These are phyloP conservation scores for Drechmeria coniospora DNA, from an alignment of 2,329 filamentous ascomycete genomes.

Conservation along the genomic window DNA sequence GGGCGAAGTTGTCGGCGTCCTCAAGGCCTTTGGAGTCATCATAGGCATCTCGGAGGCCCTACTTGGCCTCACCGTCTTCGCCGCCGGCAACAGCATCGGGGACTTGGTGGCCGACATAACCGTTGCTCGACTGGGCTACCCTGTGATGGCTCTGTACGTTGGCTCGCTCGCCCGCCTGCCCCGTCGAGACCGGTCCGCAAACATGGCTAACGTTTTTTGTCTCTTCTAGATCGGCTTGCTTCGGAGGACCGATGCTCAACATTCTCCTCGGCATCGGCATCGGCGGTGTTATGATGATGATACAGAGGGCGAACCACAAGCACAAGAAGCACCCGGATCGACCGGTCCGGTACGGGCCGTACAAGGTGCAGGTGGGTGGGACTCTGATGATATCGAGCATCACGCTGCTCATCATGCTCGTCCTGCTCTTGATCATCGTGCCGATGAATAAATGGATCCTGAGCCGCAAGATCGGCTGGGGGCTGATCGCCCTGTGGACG, in stretches of 20 bases:
- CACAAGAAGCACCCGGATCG: conserved; percentile 52
- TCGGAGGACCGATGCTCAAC: conserved; percentile 97
- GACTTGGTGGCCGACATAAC: conserved; percentile 93
- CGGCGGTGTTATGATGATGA: conserved; percentile 75
- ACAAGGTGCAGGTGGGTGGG: conserved; percentile 69
- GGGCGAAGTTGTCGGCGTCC: conserved; percentile 83
- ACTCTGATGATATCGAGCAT: conserved; percentile 74
- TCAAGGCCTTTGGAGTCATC: conserved; percentile 87
- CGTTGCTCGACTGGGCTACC: conserved; percentile 81
- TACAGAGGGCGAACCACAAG: conserved; percentile 49
- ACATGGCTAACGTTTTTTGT: conserved; percentile 1
- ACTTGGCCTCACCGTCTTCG: conserved; percentile 87
- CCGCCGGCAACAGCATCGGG: conserved; percentile 86
- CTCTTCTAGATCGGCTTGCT: conserved; percentile 58
- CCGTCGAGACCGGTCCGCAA: too few species aligned
- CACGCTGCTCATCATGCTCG: conserved; percentile 67
- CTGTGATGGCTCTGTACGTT: conserved; percentile 74
- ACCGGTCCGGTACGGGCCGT: conserved; percentile 55
- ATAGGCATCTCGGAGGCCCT: conserved; percentile 89
- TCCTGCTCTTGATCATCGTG: conserved; percentile 64
- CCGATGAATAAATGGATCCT: conserved; percentile 78
- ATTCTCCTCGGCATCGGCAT: conserved; percentile 92
- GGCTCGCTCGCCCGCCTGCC: background rate
- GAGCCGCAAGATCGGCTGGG: conserved; percentile 67
- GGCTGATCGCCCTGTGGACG: conserved; percentile 65